Conservation (phyloP, 2,329 filamentous ascomycete genomes). For the Ceratocystis diversiconidia region DNA sequence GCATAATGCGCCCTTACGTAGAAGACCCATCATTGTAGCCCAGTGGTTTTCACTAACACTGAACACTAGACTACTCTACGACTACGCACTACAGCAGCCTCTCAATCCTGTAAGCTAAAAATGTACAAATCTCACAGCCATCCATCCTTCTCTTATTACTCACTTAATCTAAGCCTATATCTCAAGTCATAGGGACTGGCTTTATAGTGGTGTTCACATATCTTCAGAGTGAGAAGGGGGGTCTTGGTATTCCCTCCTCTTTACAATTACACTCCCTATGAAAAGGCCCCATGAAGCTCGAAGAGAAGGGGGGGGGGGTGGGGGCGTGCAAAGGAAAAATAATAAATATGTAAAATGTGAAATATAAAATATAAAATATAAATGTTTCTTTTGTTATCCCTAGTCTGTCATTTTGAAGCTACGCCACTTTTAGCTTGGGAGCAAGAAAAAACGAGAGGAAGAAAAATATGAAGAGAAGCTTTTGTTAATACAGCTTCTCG, state of each 20-base stretch:
- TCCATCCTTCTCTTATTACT: neutral
- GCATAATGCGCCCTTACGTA: neutral
- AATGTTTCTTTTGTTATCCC: neutral
- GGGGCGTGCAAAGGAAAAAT: neutral
- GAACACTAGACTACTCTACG: too few relatives aligned
- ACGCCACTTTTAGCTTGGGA: neutral
- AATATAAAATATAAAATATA: neutral
- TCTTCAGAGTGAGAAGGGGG: neutral
- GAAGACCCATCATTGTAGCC: neutral
- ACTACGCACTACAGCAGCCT: neutral
- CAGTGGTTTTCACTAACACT: too few relatives aligned
- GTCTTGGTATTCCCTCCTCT: neutral
- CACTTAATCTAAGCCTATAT: neutral
- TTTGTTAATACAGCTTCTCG: neutral
- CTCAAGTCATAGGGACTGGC: neutral
- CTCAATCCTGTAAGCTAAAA: neutral
- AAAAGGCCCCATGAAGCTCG: neutral
- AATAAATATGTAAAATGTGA: neutral
- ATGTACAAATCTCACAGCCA: neutral
- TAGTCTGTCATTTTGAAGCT: slow-evolving; percentile 1
- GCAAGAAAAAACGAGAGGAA: neutral
- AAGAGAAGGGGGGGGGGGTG: neutral
- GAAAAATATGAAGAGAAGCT: too few relatives aligned
- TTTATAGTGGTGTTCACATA: neutral
- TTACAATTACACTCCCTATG: too few relatives aligned